A percentile compares a stretch with the other conserved stretches of the same genome.
Evolutionary conservation across 1,284 basidiomycete species (phyloP).

Genomic region (Pascua guehoae): DNA sequence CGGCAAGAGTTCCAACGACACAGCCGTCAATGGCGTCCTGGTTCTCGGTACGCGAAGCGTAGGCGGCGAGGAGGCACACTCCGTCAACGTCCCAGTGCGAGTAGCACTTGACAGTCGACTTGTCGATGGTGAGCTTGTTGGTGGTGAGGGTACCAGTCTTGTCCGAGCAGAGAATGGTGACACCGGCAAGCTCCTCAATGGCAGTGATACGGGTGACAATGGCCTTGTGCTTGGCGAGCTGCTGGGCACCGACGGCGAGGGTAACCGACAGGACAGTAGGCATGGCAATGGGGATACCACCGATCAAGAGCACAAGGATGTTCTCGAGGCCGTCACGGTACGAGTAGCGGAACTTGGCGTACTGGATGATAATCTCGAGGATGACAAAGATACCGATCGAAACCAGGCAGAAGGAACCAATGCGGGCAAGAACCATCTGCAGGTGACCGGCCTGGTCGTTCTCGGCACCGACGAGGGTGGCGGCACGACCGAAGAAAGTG

Average conservation of each 20-base stretch:
- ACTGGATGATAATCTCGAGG: constrained; percentile 82
- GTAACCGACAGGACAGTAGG: constrained; percentile 94
- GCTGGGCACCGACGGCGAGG: constrained; percentile 94
- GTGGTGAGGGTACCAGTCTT: constrained; percentile 97
- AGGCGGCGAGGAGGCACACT: constrained; percentile 87
- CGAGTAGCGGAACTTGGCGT: constrained; percentile 77
- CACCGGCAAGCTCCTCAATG: constrained; percentile 94
- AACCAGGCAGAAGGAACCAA: constrained; percentile 91
- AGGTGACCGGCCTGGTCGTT: constrained; percentile 95
- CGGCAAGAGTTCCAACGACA: constrained; percentile 75
- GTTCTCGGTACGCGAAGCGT: constrained; percentile 97
- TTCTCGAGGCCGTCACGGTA: constrained; percentile 95
- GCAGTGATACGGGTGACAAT: constrained; percentile 98
- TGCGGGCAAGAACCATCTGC: constrained; percentile 94
- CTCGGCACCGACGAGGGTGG: constrained; percentile 90
- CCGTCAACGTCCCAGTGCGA: constrained; percentile 83
- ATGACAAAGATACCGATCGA: constrained; percentile 90
- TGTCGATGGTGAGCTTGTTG: constrained; percentile 98
- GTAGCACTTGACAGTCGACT: constrained; percentile 86
- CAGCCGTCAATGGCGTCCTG: constrained; percentile 94
- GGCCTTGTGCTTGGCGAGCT: constrained; percentile 96
- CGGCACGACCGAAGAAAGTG: constrained; percentile 93
- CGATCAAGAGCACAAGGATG: constrained; percentile 94
- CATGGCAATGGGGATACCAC: constrained; percentile 99
- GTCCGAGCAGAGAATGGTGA: constrained; percentile 95